These are phyloP conservation scores for Inonotus obliquus DNA, from an alignment of 1,284 basidiomycete genomes.

Conservation along the genomic window DNA sequence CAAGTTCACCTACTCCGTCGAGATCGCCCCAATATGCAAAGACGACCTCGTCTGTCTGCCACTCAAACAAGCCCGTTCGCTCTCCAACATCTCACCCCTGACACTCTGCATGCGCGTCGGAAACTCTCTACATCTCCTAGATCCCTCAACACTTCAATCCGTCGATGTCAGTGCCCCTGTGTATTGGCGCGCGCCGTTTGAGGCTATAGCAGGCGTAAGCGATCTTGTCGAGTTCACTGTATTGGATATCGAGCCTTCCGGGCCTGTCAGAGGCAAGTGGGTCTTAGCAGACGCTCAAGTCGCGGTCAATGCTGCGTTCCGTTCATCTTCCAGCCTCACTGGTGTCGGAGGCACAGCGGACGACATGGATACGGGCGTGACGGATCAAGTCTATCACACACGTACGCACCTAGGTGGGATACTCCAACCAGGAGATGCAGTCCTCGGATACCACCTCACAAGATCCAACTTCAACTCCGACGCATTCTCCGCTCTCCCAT, in stretches of 20 bases:
- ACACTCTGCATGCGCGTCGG: slow-evolving; percentile 89
- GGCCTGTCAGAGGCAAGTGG: slow-evolving; percentile 65
- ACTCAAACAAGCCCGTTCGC: slow-evolving; percentile 70
- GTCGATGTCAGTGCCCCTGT: slow-evolving; percentile 79
- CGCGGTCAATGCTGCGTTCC: slow-evolving; percentile 78
- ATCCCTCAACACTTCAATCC: slow-evolving; percentile 82
- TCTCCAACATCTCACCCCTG: slow-evolving; percentile 87
- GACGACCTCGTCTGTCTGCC: slow-evolving; percentile 95
- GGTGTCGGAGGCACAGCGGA: slow-evolving; percentile 50
- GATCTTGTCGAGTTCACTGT: slow-evolving; percentile 95
- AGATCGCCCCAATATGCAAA: slow-evolving; percentile 96
- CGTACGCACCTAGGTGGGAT: slow-evolving; percentile 95
- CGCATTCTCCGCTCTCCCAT: slow-evolving; percentile 73
- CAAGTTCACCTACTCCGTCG: slow-evolving; percentile 97
- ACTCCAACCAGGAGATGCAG: slow-evolving; percentile 93
- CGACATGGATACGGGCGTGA: slow-evolving; percentile 43
- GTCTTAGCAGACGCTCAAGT: slow-evolving; percentile 94
- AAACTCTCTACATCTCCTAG: slow-evolving; percentile 87
- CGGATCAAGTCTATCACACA: slow-evolving; percentile 88
- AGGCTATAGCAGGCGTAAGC: slow-evolving; percentile 73
- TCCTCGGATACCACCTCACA: slow-evolving; percentile 86
- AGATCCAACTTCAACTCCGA: slow-evolving; percentile 93
- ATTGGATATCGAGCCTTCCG: slow-evolving; percentile 88
- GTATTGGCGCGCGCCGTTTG: slow-evolving; percentile 91
- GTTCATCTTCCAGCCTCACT: slow-evolving; percentile 37